Conservation (phyloP, 2,329 filamentous ascomycete species). For the Pseudogymnoascus sp. region DNA sequence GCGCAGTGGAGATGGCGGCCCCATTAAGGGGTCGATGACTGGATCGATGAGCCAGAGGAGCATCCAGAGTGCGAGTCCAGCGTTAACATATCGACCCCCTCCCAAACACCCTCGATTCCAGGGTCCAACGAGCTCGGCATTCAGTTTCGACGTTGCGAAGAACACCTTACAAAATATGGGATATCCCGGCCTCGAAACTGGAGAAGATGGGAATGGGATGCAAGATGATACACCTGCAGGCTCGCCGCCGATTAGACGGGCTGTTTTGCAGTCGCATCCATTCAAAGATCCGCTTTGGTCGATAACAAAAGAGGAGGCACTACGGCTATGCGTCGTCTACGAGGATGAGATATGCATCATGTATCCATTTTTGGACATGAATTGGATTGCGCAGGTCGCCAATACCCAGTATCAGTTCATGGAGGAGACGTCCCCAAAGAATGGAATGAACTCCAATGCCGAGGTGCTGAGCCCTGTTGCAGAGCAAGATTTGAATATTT, state of each 20-base stretch:
- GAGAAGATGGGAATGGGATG: slow-evolving; percentile 50
- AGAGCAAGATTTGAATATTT: slow-evolving; percentile 57
- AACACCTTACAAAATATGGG: slow-evolving; percentile 85
- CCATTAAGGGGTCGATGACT: neutral
- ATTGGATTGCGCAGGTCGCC: slow-evolving; percentile 61
- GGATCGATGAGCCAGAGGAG: slow-evolving; percentile 7
- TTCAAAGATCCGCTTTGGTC: slow-evolving; percentile 71
- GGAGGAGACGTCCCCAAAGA: slow-evolving; percentile 34
- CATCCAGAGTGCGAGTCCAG: neutral
- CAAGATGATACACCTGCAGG: slow-evolving; percentile 42
- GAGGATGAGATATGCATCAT: slow-evolving; percentile 88
- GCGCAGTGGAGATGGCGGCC: slow-evolving; percentile 32
- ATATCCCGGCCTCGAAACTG: slow-evolving; percentile 58
- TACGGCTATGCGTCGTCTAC: slow-evolving; percentile 69
- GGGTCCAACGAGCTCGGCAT: slow-evolving; percentile 77
- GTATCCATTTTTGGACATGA: slow-evolving; percentile 78
- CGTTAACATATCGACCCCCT: neutral
- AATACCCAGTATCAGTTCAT: slow-evolving; percentile 64
- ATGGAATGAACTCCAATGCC: slow-evolving; percentile 34
- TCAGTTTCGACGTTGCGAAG: slow-evolving; percentile 79
- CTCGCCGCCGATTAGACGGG: slow-evolving; percentile 12
- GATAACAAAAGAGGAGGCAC: slow-evolving; percentile 68
- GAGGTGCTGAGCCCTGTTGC: slow-evolving; percentile 42
- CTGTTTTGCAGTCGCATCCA: slow-evolving; percentile 25
- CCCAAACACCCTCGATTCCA: slow-evolving; percentile 54